Evolutionary conservation across 192 early-diverging fungal genomes (phyloP), one percentile per base, ranked within the genome.

Genomic region (Coemansia sp.): DNA sequence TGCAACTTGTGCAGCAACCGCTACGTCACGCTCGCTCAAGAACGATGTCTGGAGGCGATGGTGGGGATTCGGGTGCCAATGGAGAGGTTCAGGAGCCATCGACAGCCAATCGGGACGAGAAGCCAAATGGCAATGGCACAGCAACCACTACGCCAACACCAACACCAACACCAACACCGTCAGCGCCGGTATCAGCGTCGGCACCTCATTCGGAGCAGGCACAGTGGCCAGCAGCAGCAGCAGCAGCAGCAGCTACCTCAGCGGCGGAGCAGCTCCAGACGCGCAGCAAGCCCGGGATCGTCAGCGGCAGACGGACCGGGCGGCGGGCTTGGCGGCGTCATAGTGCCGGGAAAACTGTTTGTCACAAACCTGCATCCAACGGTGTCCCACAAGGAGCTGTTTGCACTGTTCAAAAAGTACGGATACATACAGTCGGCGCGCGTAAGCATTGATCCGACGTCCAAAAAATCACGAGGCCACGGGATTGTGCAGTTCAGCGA

Each of bases 351-450:
- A 12, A 85, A 85, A 74, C 70, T 85, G 20, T 85, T 85, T 74
- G 74, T 85, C 43, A 85, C 76, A 32, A 78, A 78, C 20, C 76
- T 85, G 48, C 84, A 85, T 49, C 67, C 70, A 13, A 81, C 76
- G 3, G 84, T 85, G 19, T 81, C 79, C 44, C 84, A 85, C 79
- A 74, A 74, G 57, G 84, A 85, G 63, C 71, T 85, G 66, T 85
- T 85, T 76, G 72, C 76, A 41, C 67, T 76, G 57, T 85, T 85
- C 57, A 85, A 85, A 72, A 77, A 78, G 53, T 85, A 79, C 70
- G 84, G 84, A 0, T 85, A 82, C 48, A 81, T 85, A 43, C 79
- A 79, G 69, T 79, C 84, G 7, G 84, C 84, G 11, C 67, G 76
- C 12, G 76, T 85, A 53, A 85, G 74, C 66, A 82, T 85, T 19